These are phyloP conservation scores for Pseudognaphalium luteoalbum DNA, from an alignment of 129 eudicot species.

Conservation along the genomic window DNA sequence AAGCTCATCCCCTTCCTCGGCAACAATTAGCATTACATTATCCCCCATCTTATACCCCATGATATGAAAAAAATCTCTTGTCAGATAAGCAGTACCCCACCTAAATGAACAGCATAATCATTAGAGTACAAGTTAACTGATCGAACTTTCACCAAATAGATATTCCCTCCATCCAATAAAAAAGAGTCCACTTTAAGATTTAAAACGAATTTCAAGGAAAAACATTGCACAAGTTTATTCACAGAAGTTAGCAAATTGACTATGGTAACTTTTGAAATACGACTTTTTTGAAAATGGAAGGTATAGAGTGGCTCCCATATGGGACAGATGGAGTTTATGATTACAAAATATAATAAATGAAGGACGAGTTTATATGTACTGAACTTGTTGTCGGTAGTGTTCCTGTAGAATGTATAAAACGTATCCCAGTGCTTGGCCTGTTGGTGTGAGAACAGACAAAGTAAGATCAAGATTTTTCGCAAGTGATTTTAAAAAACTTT, in stretches of 20 bases:
- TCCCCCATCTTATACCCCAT: constrained; percentile 98
- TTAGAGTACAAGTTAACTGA: not conserved
- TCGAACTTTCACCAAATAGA: constrained; percentile 17
- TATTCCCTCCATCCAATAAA: not conserved
- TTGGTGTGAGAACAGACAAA: constrained; percentile 27
- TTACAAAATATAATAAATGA: constrained; percentile 3
- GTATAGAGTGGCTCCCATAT: constrained; percentile 2
- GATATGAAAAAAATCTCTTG: constrained; percentile 94
- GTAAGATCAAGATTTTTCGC: constrained; percentile 12
- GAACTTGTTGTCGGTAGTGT: constrained; percentile 94
- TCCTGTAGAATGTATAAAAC: constrained; percentile 88
- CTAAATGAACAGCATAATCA: constrained; percentile 33
- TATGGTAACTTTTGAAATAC: not conserved
- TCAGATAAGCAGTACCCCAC: constrained; percentile 96
- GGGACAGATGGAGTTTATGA: constrained; percentile 21
- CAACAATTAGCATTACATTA: constrained; percentile 69
- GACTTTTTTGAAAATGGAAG: not conserved
- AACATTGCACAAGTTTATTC: not conserved
- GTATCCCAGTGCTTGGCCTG: constrained; percentile 98
- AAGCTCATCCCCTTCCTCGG: constrained; percentile 73
- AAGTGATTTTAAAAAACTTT: not conserved
- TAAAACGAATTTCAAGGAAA: constrained; percentile 9
- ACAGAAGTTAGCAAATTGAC: constrained; percentile 3
- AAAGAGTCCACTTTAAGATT: not conserved
- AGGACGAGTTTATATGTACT: constrained; percentile 35